Conservation (phyloP, 2,329 filamentous ascomycete species). For the Pseudocercospora ulei region DNA sequence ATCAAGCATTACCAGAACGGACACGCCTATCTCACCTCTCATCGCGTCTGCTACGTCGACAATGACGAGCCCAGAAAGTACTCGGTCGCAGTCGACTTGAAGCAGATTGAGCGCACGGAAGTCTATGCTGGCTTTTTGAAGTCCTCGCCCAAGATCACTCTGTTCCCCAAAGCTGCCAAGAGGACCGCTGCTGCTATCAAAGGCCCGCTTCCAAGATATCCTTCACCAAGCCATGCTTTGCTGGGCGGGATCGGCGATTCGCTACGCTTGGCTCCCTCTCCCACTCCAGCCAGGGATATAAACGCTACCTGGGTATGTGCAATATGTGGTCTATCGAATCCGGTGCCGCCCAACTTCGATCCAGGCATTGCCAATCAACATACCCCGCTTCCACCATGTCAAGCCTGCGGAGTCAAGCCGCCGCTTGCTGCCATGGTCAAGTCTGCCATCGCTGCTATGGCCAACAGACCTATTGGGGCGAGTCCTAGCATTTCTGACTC, state of each 20-base stretch:
- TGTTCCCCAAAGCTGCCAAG: conserved; percentile 73
- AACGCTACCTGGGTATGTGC: conserved; percentile 87
- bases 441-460: conserved; percentile 68
- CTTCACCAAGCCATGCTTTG: conserved; percentile 35
- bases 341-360: conserved; percentile 87
- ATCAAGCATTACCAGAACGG: conserved; percentile 89
- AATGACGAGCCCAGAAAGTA: conserved; percentile 73
- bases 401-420: conserved; percentile 90
- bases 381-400: conserved; percentile 73
- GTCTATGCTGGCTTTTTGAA: conserved; percentile 91
- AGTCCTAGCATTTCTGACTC: conserved; percentile 2
- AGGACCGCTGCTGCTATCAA: conserved; percentile 48
- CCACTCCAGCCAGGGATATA: conserved; percentile 41
- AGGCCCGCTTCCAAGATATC: conserved; percentile 42
- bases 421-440: conserved; percentile 73
- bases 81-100: conserved; percentile 76
- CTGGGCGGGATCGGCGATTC: conserved; percentile 44
- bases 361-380: conserved; percentile 67
- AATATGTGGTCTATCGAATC: conserved; percentile 91
- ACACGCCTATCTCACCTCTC: conserved; percentile 90
- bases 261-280: conserved; percentile 40
- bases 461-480: conserved; percentile 42
- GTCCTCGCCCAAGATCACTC: conserved; percentile 84
- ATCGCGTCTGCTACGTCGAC: conserved; percentile 91
- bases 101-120: conserved; percentile 81